phyloP scores from a whole-genome alignment of 2,329 filamentous ascomycete species.

The Helminthosporium solani region DNA sequence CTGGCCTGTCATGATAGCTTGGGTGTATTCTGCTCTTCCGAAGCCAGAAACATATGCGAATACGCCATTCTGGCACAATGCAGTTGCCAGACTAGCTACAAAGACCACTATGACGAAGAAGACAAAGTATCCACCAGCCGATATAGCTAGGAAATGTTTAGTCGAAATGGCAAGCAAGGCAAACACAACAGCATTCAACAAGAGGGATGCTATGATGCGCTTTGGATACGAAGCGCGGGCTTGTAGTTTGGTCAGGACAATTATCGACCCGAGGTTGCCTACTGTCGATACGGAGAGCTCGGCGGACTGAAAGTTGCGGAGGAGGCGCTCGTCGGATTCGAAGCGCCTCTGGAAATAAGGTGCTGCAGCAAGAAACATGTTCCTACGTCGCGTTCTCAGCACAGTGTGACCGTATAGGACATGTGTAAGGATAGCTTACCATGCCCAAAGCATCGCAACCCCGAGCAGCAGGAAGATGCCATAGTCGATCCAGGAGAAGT shows the following conservation, averaged over 20 bases:
- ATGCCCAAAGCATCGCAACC: constrained; percentile 95
- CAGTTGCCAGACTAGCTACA: constrained; percentile 74
- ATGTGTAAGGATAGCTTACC: constrained; percentile 56
- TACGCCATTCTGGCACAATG: constrained; percentile 87
- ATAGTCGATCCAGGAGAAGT: constrained; percentile 89
- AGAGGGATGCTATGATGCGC: constrained; percentile 75
- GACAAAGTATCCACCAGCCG: constrained; percentile 68
- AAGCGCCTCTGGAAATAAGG: constrained; percentile 91
- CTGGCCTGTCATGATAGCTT: constrained; percentile 95
- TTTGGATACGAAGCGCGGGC: constrained; percentile 81
- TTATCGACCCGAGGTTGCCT: constrained; percentile 74
- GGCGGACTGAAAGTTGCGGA: constrained; percentile 82
- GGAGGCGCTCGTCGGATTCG: constrained; percentile 66
- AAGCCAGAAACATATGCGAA: constrained; percentile 91
- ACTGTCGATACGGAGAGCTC: constrained; percentile 84
- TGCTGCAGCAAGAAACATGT: constrained; percentile 95
- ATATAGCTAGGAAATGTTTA: constrained; percentile 61
- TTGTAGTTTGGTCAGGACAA: constrained; percentile 78
- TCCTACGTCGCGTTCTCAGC: constrained; percentile 70
- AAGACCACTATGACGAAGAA: constrained; percentile 84
- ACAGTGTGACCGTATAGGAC: background rate
- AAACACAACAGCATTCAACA: constrained; percentile 77
- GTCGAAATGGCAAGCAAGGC: constrained; percentile 79
- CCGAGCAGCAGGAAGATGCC: constrained; percentile 80
- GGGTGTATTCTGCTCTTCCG: constrained; percentile 82